Evolutionary conservation across 345 rosid genomes (phyloP).

Genomic region (Draba incana): DNA sequence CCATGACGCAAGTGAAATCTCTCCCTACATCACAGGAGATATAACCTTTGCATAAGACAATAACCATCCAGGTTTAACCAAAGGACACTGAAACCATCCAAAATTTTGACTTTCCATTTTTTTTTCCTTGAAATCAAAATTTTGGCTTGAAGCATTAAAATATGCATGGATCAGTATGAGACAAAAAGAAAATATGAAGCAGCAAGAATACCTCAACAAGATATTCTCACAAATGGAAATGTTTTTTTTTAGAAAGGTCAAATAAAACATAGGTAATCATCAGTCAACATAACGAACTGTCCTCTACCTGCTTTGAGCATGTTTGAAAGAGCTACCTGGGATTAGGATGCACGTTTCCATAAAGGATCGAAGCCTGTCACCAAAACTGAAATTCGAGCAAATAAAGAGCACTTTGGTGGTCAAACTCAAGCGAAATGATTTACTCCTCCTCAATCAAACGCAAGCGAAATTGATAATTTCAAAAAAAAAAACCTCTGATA

Average conservation of each 20-base stretch:
- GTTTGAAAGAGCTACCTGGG: conserved; percentile 72
- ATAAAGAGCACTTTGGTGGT: not conserved
- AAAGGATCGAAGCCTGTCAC: conserved; percentile 75
- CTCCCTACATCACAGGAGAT: conserved; percentile 50
- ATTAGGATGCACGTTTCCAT: conserved; percentile 92
- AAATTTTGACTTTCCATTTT: not conserved
- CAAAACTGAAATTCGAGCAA: conserved; percentile 15
- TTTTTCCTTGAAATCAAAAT: no score
- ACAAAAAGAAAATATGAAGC: not conserved
- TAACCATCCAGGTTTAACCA: not conserved
- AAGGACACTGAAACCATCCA: not conserved
- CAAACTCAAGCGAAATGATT: conserved; percentile 12
- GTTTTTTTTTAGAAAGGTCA: no score
- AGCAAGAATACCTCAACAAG: not conserved
- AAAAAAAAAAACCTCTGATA: conserved; percentile 79
- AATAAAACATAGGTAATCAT: not conserved
- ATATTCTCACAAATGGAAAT: conserved; percentile 2
- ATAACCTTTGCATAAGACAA: conserved; percentile 19
- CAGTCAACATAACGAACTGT: not conserved
- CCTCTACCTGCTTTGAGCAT: conserved; percentile 42
- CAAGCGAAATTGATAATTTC: conserved; percentile 82
- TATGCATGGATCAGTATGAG: conserved; percentile 26
- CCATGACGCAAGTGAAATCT: conserved; percentile 88
- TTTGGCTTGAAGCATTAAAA: not conserved
- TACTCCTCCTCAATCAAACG: conserved; percentile 43